phyloP scores from a whole-genome alignment of 2,329 filamentous ascomycete species.

The Cladosporium colombiae region DNA sequence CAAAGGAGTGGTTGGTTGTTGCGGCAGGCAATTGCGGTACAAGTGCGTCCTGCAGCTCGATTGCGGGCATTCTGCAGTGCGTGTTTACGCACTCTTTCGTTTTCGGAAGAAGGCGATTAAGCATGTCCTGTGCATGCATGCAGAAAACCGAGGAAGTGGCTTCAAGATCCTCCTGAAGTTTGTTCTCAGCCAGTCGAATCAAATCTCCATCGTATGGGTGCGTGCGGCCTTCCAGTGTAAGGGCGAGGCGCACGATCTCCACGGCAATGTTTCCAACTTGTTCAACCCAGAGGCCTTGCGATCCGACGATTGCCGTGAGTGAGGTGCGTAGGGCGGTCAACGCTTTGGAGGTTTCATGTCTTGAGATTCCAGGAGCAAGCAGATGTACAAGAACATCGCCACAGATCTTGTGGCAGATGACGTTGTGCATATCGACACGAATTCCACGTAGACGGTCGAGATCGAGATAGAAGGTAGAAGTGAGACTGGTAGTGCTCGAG shows the following conservation, averaged over 20 bases:
- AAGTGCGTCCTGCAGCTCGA: constrained; percentile 48
- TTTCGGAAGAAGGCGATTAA: constrained; percentile 38
- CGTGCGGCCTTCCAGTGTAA: constrained; percentile 35
- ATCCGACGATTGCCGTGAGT: constrained; percentile 44
- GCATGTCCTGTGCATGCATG: constrained; percentile 32
- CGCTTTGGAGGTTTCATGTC: constrained; percentile 34
- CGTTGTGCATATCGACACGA: constrained; percentile 54
- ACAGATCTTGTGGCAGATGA: constrained; percentile 58
- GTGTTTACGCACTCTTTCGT: constrained; percentile 37
- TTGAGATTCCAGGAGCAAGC: constrained; percentile 23
- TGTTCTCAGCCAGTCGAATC: constrained; percentile 39
- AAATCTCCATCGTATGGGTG: constrained; percentile 28
- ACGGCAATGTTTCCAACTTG: constrained; percentile 47
- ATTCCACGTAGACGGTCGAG: constrained; percentile 56
- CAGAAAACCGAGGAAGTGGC: constrained; percentile 32
- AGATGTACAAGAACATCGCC: constrained; percentile 51
- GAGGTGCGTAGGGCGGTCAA: constrained; percentile 33
- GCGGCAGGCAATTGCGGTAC: constrained; percentile 28
- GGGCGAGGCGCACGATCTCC: constrained; percentile 48
- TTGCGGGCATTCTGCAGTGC: constrained; percentile 41
- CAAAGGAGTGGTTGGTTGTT: not conserved
- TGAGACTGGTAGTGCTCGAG: constrained; percentile 50
- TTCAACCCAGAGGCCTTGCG: constrained; percentile 41
- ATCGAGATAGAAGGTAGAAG: constrained; percentile 60
- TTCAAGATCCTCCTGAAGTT: constrained; percentile 37